Evolutionary conservation across 805 yeast genomes (phyloP).

Genomic region (Candida adriatica): DNA sequence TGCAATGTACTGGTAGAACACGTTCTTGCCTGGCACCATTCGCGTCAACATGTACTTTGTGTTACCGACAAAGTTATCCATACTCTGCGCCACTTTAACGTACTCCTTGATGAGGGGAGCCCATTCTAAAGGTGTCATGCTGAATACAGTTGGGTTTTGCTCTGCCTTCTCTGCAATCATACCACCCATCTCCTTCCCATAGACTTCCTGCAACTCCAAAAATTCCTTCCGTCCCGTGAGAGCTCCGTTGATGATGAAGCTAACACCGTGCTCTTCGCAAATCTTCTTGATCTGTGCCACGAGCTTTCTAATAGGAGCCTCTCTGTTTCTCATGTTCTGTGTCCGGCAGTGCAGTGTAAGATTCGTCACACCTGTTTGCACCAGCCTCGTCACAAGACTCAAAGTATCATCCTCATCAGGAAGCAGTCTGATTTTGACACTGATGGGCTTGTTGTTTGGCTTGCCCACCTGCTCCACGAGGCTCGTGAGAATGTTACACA

Average conservation of each 20-base stretch:
- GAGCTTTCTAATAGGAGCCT: conserved; percentile 69
- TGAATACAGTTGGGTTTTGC: conserved; percentile 73
- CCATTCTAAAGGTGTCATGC: conserved; percentile 41
- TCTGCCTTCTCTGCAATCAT: conserved; percentile 96
- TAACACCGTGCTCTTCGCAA: conserved; percentile 55
- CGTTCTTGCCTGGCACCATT: conserved; percentile 70
- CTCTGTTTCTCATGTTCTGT: conserved; percentile 80
- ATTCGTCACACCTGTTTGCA: conserved; percentile 75
- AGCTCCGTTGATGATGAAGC: conserved; percentile 80
- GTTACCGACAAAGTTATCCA: conserved; percentile 61
- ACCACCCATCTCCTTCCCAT: conserved; percentile 65
- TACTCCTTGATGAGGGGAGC: conserved; percentile 48
- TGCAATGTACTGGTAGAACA: conserved; percentile 49
- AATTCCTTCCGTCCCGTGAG: conserved; percentile 51
- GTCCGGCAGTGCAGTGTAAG: conserved; percentile 92
- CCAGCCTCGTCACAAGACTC: conserved; percentile 47
- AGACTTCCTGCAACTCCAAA: conserved; percentile 39
- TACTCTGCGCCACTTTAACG: conserved; percentile 41
- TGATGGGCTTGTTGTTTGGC: conserved; percentile 71
- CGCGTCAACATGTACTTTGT: conserved; percentile 76
- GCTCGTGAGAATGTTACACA: conserved; percentile 59
- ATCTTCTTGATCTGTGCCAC: conserved; percentile 53
- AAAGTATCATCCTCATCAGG: conserved; percentile 57
- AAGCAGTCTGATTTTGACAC: conserved; percentile 82
- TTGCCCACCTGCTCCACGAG: conserved; percentile 77